These are phyloP conservation scores for Podila epicladia DNA, from an alignment of 192 early-diverging fungal genomes.

Conservation along the genomic window DNA sequence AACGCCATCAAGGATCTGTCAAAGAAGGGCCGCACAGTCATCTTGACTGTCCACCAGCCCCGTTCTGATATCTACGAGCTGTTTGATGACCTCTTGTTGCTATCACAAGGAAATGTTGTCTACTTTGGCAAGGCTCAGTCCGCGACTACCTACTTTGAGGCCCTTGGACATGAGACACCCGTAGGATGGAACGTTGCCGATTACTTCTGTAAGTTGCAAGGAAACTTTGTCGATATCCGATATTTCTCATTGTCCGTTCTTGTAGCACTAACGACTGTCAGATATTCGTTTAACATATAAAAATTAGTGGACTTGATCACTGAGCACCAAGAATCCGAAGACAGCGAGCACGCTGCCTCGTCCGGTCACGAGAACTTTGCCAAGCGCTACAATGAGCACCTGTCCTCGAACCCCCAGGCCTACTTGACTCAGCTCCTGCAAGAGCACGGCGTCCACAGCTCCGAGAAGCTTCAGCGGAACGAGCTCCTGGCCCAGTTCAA, in stretches of 20 bases:
- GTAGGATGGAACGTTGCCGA: slow-evolving; percentile 95
- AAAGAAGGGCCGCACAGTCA: slow-evolving; percentile 82
- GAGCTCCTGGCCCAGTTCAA: slow-evolving; percentile 28
- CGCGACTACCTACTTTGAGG: slow-evolving; percentile 82
- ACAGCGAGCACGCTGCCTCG: not conserved
- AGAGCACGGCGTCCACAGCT: slow-evolving; percentile 10
- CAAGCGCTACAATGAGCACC: slow-evolving; percentile 15
- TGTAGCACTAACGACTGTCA: not conserved
- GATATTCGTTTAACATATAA: not conserved
- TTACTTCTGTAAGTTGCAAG: slow-evolving; percentile 74
- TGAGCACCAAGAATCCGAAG: slow-evolving; percentile 15
- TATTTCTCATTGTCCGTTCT: not conserved
- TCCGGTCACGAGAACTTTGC: slow-evolving; percentile 15
- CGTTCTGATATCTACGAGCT: slow-evolving; percentile 82
- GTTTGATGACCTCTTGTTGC: slow-evolving; percentile 75
- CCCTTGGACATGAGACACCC: slow-evolving; percentile 84
- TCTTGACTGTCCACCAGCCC: slow-evolving; percentile 97
- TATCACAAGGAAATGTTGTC: slow-evolving; percentile 75
- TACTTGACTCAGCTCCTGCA: slow-evolving; percentile 22
- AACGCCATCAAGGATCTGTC: slow-evolving; percentile 92
- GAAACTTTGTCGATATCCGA: not conserved
- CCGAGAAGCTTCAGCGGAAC: slow-evolving; percentile 31
- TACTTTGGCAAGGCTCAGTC: slow-evolving; percentile 72
- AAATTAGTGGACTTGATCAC: slow-evolving; percentile 25
- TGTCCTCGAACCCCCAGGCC: slow-evolving; percentile 22